Conservation (phyloP, 371 early-diverging fungal species). For the Mucor racemosus region DNA sequence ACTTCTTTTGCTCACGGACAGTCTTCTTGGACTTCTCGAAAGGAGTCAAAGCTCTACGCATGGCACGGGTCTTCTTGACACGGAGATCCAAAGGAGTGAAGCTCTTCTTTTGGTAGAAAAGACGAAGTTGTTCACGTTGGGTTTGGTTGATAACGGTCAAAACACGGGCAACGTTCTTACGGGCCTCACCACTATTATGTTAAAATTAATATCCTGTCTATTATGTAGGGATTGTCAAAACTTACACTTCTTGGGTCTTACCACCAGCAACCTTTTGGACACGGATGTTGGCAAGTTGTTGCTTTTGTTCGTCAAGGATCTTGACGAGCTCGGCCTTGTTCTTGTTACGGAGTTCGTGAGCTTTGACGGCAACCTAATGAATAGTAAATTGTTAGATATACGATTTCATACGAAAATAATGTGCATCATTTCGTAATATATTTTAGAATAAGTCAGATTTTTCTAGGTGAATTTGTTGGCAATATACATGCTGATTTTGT, state of each 20-base stretch:
- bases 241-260: constrained; percentile 83
- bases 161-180: constrained; percentile 94
- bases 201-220: too few relatives aligned
- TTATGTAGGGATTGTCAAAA: constrained; percentile 4
- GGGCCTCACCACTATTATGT: constrained; percentile 67
- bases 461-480: too few relatives aligned
- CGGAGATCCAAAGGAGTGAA: constrained; percentile 93
- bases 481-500: too few relatives aligned
- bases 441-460: too few relatives aligned
- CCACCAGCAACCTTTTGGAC: constrained; percentile 92
- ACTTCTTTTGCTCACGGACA: constrained; percentile 83
- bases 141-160: constrained; percentile 93
- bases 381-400: too few relatives aligned
- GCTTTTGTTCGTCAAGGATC: constrained; percentile 91
- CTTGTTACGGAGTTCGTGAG: constrained; percentile 90
- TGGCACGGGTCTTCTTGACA: constrained; percentile 96
- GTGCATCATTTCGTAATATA: too few relatives aligned
- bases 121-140: constrained; percentile 83
- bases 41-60: constrained; percentile 92
- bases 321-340: constrained; percentile 89
- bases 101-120: constrained; percentile 89
- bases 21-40: constrained; percentile 75
- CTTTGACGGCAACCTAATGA: constrained; percentile 82
- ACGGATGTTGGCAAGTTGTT: constrained; percentile 88
- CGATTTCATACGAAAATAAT: too few relatives aligned